Evolutionary conservation across 2,329 filamentous ascomycete species (phyloP).

Genomic region (Ascochyta clinopodiicola): DNA sequence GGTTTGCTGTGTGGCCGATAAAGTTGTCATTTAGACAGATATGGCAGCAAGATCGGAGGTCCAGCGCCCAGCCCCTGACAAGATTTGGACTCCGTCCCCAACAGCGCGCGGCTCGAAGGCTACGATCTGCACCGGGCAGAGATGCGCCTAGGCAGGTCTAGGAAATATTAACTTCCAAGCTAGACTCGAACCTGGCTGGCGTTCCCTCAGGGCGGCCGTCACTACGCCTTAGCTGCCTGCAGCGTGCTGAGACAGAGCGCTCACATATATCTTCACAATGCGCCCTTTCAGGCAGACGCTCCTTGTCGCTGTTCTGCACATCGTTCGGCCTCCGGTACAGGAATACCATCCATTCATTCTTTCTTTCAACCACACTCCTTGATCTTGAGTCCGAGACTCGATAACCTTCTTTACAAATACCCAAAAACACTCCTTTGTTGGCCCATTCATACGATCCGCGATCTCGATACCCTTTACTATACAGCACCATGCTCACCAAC

Average conservation of each 20-base stretch:
- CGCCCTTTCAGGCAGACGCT: conserved; percentile 12
- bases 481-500: conserved; percentile 39
- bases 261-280: conserved; percentile 30
- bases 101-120: conserved; percentile 32
- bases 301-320: conserved; percentile 25
- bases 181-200: conserved; percentile 22
- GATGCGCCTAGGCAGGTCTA: conserved; percentile 23
- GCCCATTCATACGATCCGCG: conserved; percentile 11
- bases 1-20: neutral
- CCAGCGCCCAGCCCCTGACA: conserved; percentile 29
- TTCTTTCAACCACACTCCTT: conserved; percentile 34
- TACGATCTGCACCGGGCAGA: conserved; percentile 22
- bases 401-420: conserved; percentile 31
- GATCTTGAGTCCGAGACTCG: conserved; percentile 45
- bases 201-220: conserved; percentile 17
- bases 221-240: conserved; percentile 24
- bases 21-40: neutral
- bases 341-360: conserved; percentile 44
- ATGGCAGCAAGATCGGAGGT: conserved; percentile 6
- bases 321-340: conserved; percentile 39
- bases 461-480: conserved; percentile 14
- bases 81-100: conserved; percentile 16
- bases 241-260: conserved; percentile 20
- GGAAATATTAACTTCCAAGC: conserved; percentile 18
- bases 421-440: conserved; percentile 32